Percentiles rank a stretch among this genome's conserved stretches.
Evolutionary conservation across 805 yeast species (phyloP).

Genomic region (Sugiyamaella chiloensis): DNA sequence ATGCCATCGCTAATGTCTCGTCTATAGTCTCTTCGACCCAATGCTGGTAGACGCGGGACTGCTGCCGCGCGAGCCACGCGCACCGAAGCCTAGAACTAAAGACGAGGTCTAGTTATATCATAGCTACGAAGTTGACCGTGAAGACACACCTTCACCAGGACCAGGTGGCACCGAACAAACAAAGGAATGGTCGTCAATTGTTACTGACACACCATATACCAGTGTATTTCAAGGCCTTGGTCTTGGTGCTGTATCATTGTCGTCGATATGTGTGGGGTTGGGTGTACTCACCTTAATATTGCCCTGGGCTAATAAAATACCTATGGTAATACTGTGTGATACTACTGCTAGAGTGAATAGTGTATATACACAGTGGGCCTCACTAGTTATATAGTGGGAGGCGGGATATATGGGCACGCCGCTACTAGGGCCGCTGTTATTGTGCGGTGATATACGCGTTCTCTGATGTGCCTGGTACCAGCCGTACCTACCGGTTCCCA

Average conservation of each 20-base stretch:
- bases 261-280: conserved; percentile 2
- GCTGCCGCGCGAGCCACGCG: conserved; percentile 5
- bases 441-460: conserved; percentile 9
- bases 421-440: conserved; percentile 4
- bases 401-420: not conserved
- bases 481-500: too few species aligned
- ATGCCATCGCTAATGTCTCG: too few species aligned
- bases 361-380: conserved; percentile 3
- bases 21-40: too few species aligned
- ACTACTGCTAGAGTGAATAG: conserved; percentile 2
- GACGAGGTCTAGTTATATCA: too few species aligned
- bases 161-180: conserved; percentile 1
- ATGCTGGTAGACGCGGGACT: not conserved
- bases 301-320: conserved; percentile 3
- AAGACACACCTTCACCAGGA: too few species aligned
- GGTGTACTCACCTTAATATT: conserved; percentile 11
- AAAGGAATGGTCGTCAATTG: not conserved
- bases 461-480: conserved; percentile 8
- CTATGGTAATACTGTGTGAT: too few species aligned
- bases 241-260: not conserved
- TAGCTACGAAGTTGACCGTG: too few species aligned
- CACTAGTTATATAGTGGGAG: conserved; percentile 5
- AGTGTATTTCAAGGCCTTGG: too few species aligned
- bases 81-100: not conserved
- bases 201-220: too few species aligned